A percentile compares a stretch with the other conserved stretches of the same genome.
These are phyloP conservation scores for Neofusicoccum laricinum DNA, from an alignment of 2,329 filamentous ascomycete species.

Conservation along the genomic window DNA sequence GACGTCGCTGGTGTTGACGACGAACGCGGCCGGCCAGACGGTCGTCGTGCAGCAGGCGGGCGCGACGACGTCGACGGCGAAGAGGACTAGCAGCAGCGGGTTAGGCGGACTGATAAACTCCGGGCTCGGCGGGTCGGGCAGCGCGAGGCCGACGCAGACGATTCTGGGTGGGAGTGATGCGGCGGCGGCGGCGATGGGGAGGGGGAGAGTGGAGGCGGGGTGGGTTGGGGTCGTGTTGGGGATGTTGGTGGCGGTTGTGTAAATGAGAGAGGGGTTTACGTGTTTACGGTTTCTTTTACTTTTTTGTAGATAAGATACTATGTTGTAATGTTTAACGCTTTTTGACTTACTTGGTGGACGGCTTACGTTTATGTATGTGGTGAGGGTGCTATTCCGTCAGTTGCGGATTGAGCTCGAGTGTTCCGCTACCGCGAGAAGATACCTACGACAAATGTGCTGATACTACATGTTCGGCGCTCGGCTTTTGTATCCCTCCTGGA, in stretches of 20 bases:
- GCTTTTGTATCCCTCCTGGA: too few relatives aligned
- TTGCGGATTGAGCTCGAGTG: too few relatives aligned
- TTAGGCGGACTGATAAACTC: not conserved
- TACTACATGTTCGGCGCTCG: too few relatives aligned
- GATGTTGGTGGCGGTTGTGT: not conserved
- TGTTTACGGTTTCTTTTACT: not conserved
- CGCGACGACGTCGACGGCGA: not conserved
- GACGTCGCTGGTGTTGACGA: slow-evolving; percentile 7
- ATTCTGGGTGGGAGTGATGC: not conserved
- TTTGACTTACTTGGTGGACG: too few relatives aligned
- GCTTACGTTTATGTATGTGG: too few relatives aligned
- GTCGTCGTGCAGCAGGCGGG: not conserved
- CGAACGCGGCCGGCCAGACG: slow-evolving; percentile 7
- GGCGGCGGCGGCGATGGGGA: not conserved
- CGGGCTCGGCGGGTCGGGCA: not conserved
- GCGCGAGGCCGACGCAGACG: not conserved
- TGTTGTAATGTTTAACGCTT: too few relatives aligned
- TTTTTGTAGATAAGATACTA: too few relatives aligned
- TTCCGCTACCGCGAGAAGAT: too few relatives aligned
- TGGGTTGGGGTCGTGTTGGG: not conserved
- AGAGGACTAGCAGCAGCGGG: not conserved
- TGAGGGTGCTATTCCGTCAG: too few relatives aligned
- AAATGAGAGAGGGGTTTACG: not conserved
- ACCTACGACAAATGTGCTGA: too few relatives aligned
- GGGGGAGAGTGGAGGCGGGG: not conserved